Evolutionary conservation across 2,329 filamentous ascomycete genomes (phyloP).

Genomic region (Helotiales sp.): DNA sequence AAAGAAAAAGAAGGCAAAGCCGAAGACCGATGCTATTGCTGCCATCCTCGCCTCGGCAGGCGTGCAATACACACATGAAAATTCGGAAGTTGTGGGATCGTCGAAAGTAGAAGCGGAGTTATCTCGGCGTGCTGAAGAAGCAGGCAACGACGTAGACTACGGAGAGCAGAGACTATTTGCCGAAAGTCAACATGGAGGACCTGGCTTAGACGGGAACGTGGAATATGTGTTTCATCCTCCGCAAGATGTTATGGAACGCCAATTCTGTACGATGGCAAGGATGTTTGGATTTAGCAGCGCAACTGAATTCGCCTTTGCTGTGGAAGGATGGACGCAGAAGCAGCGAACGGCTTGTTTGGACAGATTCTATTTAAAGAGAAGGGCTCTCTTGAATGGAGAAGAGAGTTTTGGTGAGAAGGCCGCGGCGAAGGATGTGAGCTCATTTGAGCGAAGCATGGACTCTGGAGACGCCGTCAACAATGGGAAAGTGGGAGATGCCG

Average conservation of each 20-base stretch:
- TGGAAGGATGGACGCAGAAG: constrained; percentile 88
- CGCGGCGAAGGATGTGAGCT: too few species aligned
- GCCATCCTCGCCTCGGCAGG: constrained; percentile 87
- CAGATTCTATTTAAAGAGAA: constrained; percentile 71
- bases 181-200: constrained; percentile 39
- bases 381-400: constrained; percentile 16
- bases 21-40: constrained; percentile 71
- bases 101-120: constrained; percentile 89
- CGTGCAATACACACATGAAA: constrained; percentile 94
- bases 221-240: constrained; percentile 57
- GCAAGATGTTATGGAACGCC: constrained; percentile 69
- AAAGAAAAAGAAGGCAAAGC: constrained; percentile 40
- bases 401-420: constrained; percentile 3
- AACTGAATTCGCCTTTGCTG: constrained; percentile 83
- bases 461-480: too few species aligned
- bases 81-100: constrained; percentile 89
- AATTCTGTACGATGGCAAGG: constrained; percentile 89
- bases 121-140: constrained; percentile 63
- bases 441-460: too few species aligned
- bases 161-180: constrained; percentile 60
- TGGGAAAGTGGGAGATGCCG: neutral
- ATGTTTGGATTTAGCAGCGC: constrained; percentile 74
- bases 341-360: constrained; percentile 77
- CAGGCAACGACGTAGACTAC: constrained; percentile 43
- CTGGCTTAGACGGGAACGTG: constrained; percentile 22